Evolutionary conservation across 1,139 yeast genomes (phyloP).

Genomic region (Kodamaea plutei): DNA sequence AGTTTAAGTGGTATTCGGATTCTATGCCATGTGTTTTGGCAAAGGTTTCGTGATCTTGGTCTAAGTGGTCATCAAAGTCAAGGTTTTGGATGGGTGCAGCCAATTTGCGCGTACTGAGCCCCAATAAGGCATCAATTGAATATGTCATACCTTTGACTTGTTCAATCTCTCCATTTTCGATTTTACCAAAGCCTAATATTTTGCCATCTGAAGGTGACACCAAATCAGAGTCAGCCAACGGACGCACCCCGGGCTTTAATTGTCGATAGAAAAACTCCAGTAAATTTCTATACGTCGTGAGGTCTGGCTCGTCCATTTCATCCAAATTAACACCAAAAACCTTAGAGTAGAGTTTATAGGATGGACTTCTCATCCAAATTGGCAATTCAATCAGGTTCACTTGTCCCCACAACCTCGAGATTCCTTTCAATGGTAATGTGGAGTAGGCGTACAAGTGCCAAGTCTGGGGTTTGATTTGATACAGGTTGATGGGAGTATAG

Average conservation of each 20-base stretch:
- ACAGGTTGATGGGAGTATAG: conserved; percentile 30
- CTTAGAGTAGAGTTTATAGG: conserved; percentile 72
- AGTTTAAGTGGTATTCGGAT: conserved; percentile 36
- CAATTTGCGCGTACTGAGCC: conserved; percentile 47
- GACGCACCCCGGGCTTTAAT: conserved; percentile 75
- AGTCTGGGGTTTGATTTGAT: conserved; percentile 59
- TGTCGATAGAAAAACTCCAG: conserved; percentile 90
- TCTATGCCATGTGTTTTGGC: conserved; percentile 72
- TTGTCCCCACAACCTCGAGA: conserved; percentile 92
- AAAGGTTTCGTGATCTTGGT: conserved; percentile 65
- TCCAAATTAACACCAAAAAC: conserved; percentile 85
- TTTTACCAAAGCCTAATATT: conserved; percentile 79
- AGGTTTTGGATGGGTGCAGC: conserved; percentile 62
- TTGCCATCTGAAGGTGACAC: conserved; percentile 95
- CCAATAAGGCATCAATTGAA: conserved; percentile 83
- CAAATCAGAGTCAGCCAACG: conserved; percentile 62
- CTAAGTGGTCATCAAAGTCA: conserved; percentile 30
- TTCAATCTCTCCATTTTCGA: conserved; percentile 82
- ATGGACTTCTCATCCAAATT: conserved; percentile 80
- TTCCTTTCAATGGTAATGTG: conserved; percentile 85
- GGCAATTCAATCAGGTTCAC: conserved; percentile 83
- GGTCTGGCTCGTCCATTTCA: conserved; percentile 83
- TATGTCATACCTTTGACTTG: conserved; percentile 97
- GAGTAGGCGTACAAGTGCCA: conserved; percentile 90
- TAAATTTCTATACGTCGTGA: conserved; percentile 68